phyloP scores from a whole-genome alignment of 805 yeast genomes.

The Torulaspora quercuum region DNA sequence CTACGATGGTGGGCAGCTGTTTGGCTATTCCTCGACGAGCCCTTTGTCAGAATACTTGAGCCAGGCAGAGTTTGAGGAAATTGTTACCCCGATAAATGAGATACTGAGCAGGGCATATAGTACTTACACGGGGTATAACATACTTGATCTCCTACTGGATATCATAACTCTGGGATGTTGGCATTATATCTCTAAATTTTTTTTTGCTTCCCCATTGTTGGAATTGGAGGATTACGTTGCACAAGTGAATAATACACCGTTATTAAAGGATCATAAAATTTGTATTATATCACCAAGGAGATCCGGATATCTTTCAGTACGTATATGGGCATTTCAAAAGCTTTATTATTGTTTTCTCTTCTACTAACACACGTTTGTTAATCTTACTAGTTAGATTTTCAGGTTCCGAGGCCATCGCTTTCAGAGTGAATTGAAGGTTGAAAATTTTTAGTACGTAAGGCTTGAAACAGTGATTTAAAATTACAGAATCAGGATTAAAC shows the following conservation, averaged over 20 bases:
- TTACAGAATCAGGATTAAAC: no score
- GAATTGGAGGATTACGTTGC: slow-evolving; percentile 45
- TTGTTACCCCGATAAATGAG: slow-evolving; percentile 47
- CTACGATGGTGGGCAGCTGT: slow-evolving; percentile 42
- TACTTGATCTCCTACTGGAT: slow-evolving; percentile 40
- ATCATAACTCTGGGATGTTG: slow-evolving; percentile 42
- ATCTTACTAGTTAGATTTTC: slow-evolving; percentile 44
- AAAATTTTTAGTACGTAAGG: not conserved
- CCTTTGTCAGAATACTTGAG: slow-evolving; percentile 44
- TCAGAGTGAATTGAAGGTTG: slow-evolving; percentile 1
- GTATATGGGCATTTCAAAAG: slow-evolving; percentile 21
- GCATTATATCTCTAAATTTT: slow-evolving; percentile 35
- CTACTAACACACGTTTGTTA: slow-evolving; percentile 3
- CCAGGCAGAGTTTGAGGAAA: slow-evolving; percentile 39
- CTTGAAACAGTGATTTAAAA: not conserved
- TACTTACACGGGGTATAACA: slow-evolving; percentile 40
- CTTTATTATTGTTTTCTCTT: no score
- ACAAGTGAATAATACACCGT: slow-evolving; percentile 30
- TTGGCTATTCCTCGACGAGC: slow-evolving; percentile 52
- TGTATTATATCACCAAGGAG: slow-evolving; percentile 48
- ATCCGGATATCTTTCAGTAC: slow-evolving; percentile 52
- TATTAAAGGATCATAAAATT: slow-evolving; percentile 27
- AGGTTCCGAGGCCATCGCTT: slow-evolving; percentile 44
- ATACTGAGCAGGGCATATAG: slow-evolving; percentile 41
- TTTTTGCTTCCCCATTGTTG: slow-evolving; percentile 32